A percentile compares a stretch with the other conserved stretches of the same genome.
Conservation (phyloP, 1,284 basidiomycete species). For the Leccinum variabile region DNA sequence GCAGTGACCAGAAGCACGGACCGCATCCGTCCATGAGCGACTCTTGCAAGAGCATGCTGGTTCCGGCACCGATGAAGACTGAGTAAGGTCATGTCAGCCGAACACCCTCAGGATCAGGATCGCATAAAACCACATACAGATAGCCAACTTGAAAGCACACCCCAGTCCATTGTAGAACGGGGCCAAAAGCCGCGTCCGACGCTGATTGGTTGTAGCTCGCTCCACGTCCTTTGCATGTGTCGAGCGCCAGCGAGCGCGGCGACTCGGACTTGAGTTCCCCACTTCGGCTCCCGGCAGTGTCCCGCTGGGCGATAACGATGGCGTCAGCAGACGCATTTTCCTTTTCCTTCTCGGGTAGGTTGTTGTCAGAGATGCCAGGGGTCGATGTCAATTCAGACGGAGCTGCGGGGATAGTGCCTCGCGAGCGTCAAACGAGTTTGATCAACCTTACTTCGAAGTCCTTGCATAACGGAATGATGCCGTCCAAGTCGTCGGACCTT, state of each 20-base stretch:
- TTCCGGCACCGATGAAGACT: slow-evolving; percentile 65
- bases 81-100: slow-evolving; percentile 18
- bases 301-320: slow-evolving; percentile 33
- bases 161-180: slow-evolving; percentile 78
- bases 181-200: slow-evolving; percentile 63
- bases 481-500: slow-evolving; percentile 74
- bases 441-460: slow-evolving; percentile 79
- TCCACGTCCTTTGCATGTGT: slow-evolving; percentile 45
- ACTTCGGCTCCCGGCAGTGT: slow-evolving; percentile 19
- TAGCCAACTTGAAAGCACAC: slow-evolving; percentile 48
- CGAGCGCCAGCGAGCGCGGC: slow-evolving; percentile 31
- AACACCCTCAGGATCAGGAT: not conserved
- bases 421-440: slow-evolving; percentile 74
- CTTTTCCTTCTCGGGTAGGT: slow-evolving; percentile 49
- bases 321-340: slow-evolving; percentile 25
- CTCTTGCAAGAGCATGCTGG: slow-evolving; percentile 61
- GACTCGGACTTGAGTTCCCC: slow-evolving; percentile 19
- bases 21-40: slow-evolving; percentile 64
- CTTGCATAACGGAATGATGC: slow-evolving; percentile 63
- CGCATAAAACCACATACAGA: slow-evolving; percentile 47
- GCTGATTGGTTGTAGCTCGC: slow-evolving; percentile 41
- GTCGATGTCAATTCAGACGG: slow-evolving; percentile 51
- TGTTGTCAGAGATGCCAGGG: slow-evolving; percentile 48
- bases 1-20: slow-evolving; percentile 63
- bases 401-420: slow-evolving; percentile 32